Percentiles rank a stretch among this genome's conserved stretches.
Conservation (phyloP, 345 rosid species). For the Pistacia atlantica region DNA sequence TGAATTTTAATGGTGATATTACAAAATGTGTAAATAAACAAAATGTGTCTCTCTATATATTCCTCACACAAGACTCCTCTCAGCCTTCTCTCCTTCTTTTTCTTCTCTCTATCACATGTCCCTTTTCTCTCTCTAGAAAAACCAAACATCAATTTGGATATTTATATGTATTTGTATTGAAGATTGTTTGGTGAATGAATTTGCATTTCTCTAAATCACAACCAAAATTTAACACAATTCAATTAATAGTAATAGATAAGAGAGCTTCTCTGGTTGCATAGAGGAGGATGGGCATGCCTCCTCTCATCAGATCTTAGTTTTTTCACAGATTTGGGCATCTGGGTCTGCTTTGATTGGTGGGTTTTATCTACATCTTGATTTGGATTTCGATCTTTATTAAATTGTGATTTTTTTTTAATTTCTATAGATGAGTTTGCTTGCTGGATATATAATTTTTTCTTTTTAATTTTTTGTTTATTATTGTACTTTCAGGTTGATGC, state of each 20-base stretch:
- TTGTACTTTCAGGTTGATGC: constrained; percentile 35
- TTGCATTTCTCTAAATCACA: constrained; percentile 39
- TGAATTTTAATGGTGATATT: too few species aligned
- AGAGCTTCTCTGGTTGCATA: constrained; percentile 27
- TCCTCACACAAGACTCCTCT: constrained; percentile 28
- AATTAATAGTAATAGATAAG: constrained; percentile 14
- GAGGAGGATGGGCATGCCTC: constrained; percentile 72
- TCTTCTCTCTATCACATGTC: constrained; percentile 16
- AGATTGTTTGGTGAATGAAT: constrained; percentile 40
- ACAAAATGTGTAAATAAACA: background rate
- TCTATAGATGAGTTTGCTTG: constrained; percentile 26
- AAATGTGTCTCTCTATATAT: constrained; percentile 38
- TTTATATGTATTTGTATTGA: constrained; percentile 18
- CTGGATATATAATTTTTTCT: constrained; percentile 6
- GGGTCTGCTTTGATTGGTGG: constrained; percentile 73
- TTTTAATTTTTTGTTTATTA: constrained; percentile 2
- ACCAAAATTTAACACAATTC: constrained; percentile 24
- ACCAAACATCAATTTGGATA: background rate
- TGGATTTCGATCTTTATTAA: constrained; percentile 43
- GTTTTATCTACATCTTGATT: constrained; percentile 49
- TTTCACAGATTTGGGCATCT: constrained; percentile 64
- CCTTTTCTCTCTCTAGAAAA: constrained; percentile 21
- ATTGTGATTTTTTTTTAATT: constrained; percentile 23
- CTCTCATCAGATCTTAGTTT: constrained; percentile 79
- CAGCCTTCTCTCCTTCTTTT: constrained; percentile 15